Evolutionary conservation across 2,329 filamentous ascomycete genomes (phyloP), one percentile per base, ranked within the genome.

Genomic region (Colletotrichum sp.): DNA sequence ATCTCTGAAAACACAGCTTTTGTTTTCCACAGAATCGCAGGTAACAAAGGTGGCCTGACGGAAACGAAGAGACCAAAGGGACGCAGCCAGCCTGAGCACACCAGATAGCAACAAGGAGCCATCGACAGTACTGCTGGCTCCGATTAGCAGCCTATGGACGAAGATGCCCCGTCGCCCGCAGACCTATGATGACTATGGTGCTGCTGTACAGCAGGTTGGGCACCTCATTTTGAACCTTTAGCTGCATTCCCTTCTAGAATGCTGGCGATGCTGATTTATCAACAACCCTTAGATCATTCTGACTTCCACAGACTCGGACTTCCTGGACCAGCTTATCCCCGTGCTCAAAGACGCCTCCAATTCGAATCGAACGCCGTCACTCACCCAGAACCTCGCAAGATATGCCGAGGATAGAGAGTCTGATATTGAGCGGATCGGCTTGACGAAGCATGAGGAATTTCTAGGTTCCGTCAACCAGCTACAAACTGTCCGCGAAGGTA

Each of bases 401-500:
- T 98, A 98, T 84, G 95, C 96, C 39, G 93, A 94, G 79, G 95
- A 97, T 63, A 93, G 96, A 76, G 97, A 99, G 84, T 86, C 91
- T 16, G 96, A 99, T 80, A 99, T 99, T 79, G 97, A 99, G 86
- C 92, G 92, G 26, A 98, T 99, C 80, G 98, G 97, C 80, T 93
- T 98, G 81, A 96, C 95, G 13, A 98, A 98, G 81, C 97, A 99
- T 82, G 96, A 99, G 82, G 97, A 98, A 81, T 99, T 99, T 82
- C 93, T 99, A 39, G 92, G 92, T 78, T 98, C 96, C 0, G 96
- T 99, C 79, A 98, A 97, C 81, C 95, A 98, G 82, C 91, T 99
- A n/a, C 94, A 99, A 80, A 92, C 92, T 75, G 96, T 99, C 68
- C 94, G 96, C 70, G 95, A 98, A 84, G 96, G 95, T 55, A 99